Percentiles rank a stretch among this genome's conserved stretches.
Evolutionary conservation across 345 rosid species (phyloP).

Genomic region (Eucalyptus melliodora): DNA sequence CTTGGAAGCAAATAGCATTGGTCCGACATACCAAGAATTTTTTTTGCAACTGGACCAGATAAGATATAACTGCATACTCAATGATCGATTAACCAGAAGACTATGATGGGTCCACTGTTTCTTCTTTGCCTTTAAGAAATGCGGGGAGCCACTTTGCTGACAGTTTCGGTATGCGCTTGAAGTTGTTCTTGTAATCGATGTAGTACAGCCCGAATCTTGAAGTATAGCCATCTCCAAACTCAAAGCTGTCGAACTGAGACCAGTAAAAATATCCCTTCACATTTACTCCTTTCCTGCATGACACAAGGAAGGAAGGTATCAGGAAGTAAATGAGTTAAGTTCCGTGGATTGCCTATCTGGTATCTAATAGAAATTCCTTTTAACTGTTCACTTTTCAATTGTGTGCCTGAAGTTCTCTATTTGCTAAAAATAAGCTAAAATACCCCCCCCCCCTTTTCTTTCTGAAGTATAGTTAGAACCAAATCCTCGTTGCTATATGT

Average conservation of each 20-base stretch:
- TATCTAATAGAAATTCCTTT: conserved; percentile 6
- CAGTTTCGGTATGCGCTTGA: not conserved
- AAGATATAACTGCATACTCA: not conserved
- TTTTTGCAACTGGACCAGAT: not conserved
- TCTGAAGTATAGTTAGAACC: not conserved
- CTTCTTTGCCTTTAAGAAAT: not conserved
- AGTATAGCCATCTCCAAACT: not conserved
- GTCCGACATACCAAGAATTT: not conserved
- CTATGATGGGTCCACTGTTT: not conserved
- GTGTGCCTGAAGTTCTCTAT: not conserved
- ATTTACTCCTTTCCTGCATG: not conserved
- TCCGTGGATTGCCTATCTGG: conserved; percentile 1
- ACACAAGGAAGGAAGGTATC: not conserved
- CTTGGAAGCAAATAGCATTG: not conserved
- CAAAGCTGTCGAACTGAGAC: not conserved
- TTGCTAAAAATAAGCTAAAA: not conserved
- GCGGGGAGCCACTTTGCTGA: not conserved
- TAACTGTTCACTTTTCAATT: not conserved
- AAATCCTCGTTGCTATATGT: not conserved
- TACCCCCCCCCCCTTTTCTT: not conserved
- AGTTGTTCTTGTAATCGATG: not conserved
- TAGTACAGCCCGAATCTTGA: not conserved
- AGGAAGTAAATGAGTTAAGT: not conserved
- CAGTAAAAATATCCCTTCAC: not conserved
- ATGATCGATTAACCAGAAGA: not conserved